Evolutionary conservation across 140 eudicot species (phyloP).

Genomic region (Stevia rebaudiana): DNA sequence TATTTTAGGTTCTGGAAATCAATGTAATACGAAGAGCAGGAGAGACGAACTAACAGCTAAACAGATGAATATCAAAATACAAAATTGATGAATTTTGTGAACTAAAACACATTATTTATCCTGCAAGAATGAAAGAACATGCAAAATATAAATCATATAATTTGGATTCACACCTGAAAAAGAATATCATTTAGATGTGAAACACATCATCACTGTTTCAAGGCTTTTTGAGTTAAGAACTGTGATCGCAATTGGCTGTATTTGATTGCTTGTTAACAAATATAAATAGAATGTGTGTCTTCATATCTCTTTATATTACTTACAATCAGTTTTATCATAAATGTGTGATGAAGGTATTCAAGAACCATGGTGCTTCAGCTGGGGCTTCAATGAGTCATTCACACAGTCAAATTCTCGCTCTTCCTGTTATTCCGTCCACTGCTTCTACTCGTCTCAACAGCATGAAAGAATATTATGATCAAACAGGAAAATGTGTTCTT

Average conservation of each 20-base stretch:
- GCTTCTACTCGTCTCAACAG: constrained; percentile 53
- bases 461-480: constrained; percentile 67
- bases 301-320: neutral
- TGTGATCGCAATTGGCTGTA: neutral
- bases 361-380: constrained; percentile 94
- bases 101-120: neutral
- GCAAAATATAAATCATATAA: neutral
- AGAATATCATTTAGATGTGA: neutral
- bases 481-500: constrained; percentile 71
- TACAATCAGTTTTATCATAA: neutral
- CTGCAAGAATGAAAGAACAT: neutral
- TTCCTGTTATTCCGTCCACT: constrained; percentile 68
- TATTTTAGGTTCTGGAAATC: neutral
- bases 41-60: neutral
- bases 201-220: neutral
- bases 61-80: neutral
- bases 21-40: constrained; percentile 1
- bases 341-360: constrained; percentile 61
- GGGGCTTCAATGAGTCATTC: constrained; percentile 99
- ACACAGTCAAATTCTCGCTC: constrained; percentile 90
- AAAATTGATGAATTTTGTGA: neutral
- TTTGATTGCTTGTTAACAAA: neutral
- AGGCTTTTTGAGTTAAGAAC: neutral
- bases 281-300: neutral
- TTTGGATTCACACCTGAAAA: neutral